Percentiles rank a stretch among this genome's conserved stretches.
These are phyloP conservation scores for Entoloma clypeatum DNA, from an alignment of 1,284 basidiomycete species.

Conservation along the genomic window DNA sequence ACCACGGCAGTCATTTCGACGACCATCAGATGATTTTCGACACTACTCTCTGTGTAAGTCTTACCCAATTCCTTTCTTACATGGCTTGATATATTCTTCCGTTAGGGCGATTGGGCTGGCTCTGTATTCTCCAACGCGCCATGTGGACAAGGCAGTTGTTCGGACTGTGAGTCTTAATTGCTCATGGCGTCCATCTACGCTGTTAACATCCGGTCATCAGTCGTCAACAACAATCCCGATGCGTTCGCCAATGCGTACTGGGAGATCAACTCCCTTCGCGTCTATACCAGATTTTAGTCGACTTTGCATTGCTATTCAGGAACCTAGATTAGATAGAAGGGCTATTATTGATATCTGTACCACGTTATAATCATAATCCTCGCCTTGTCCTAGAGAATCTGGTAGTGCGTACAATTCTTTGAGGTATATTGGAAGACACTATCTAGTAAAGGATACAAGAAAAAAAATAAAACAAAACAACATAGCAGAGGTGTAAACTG, in stretches of 20 bases:
- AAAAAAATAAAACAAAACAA: conserved; percentile 18
- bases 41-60: conserved; percentile 48
- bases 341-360: no score
- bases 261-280: conserved; percentile 54
- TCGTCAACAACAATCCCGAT: conserved; percentile 50
- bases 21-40: conserved; percentile 50
- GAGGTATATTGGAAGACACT: no score
- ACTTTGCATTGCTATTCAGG: conserved; percentile 3
- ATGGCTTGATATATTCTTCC: conserved; percentile 4
- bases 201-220: conserved; percentile 26
- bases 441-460: no score
- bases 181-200: neutral
- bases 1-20: conserved; percentile 43
- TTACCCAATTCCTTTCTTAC: no score
- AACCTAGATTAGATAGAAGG: neutral
- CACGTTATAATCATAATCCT: no score
- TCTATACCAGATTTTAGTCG: conserved; percentile 38
- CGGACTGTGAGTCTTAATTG: conserved; percentile 35
- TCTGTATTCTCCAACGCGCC: conserved; percentile 29
- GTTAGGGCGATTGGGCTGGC: conserved; percentile 53
- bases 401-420: no score
- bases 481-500: conserved; percentile 4
- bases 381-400: no score
- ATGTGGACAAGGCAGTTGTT: conserved; percentile 35
- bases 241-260: conserved; percentile 59